These are phyloP conservation scores for Toxicodendron radicans DNA, from an alignment of 345 rosid species.

Conservation along the genomic window DNA sequence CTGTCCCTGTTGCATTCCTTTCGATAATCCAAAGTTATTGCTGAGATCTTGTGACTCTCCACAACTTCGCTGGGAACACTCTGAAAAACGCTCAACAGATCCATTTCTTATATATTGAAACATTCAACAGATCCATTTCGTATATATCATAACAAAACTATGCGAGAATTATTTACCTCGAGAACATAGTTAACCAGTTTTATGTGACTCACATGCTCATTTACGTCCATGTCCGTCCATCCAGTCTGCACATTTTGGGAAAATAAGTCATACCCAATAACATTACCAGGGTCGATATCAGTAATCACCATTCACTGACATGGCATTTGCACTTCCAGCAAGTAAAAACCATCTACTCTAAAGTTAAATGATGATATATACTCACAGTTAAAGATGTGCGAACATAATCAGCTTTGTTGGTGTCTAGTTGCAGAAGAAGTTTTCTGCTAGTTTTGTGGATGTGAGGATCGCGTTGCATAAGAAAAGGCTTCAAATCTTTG, in stretches of 20 bases:
- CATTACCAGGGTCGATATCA: too few relatives aligned
- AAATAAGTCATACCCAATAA: too few relatives aligned
- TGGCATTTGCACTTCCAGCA: too few relatives aligned
- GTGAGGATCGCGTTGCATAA: constrained; percentile 11
- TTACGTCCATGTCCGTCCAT: constrained; percentile 23
- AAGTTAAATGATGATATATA: neutral
- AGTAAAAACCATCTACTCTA: too few relatives aligned
- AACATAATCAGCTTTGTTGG: constrained; percentile 12
- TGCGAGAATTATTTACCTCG: neutral
- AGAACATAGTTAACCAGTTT: constrained; percentile 15
- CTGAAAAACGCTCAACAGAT: neutral
- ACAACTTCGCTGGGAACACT: constrained; percentile 20
- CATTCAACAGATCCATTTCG: too few relatives aligned
- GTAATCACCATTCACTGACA: too few relatives aligned
- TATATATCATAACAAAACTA: too few relatives aligned
- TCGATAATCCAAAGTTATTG: constrained; percentile 23
- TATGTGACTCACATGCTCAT: constrained; percentile 22
- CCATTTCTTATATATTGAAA: too few relatives aligned
- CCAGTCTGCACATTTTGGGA: constrained; percentile 18
- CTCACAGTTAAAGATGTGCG: constrained; percentile 15
- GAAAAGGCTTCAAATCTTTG: constrained; percentile 18
- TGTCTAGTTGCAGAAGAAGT: neutral
- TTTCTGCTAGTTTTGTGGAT: neutral
- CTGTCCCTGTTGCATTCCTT: constrained; percentile 27
- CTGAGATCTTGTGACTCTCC: constrained; percentile 20